Conservation (phyloP, 78 protist species). For the Goniomonas avonlea region DNA sequence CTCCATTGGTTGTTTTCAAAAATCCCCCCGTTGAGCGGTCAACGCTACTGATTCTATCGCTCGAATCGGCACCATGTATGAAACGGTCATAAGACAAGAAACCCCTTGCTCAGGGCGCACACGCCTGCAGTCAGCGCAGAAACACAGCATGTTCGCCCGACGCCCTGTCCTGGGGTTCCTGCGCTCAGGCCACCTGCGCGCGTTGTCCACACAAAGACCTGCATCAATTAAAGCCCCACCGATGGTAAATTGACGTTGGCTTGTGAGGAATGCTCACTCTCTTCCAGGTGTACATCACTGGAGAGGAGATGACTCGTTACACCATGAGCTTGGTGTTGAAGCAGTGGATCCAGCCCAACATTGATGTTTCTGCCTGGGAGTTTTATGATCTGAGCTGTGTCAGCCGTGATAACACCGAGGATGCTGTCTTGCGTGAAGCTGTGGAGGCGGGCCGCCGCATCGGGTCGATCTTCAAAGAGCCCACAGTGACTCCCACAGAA, state of each 20-base stretch:
- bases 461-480: slow-evolving; percentile 47
- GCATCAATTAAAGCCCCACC: neutral
- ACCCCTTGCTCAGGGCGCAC: no score
- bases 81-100: no score
- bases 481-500: slow-evolving; percentile 33
- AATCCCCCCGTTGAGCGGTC: no score
- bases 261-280: neutral
- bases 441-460: slow-evolving; percentile 37
- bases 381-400: slow-evolving; percentile 33
- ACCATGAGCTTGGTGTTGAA: slow-evolving; percentile 32
- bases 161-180: no score
- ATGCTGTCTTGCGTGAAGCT: slow-evolving; percentile 36
- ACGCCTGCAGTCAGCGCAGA: no score
- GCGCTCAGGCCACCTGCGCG: no score
- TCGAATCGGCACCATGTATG: no score
- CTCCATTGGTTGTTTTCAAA: no score
- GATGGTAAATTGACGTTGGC: neutral
- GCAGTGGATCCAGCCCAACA: slow-evolving; percentile 34
- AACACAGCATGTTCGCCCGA: no score
- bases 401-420: slow-evolving; percentile 33
- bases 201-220: no score
- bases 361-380: slow-evolving; percentile 37
- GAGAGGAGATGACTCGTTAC: slow-evolving; percentile 48
- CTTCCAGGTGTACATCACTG: slow-evolving; percentile 23
- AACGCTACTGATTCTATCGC: no score